Evolutionary conservation across 176 grass and related monocot genomes (phyloP).

Genomic region (Ensete glaucum): DNA sequence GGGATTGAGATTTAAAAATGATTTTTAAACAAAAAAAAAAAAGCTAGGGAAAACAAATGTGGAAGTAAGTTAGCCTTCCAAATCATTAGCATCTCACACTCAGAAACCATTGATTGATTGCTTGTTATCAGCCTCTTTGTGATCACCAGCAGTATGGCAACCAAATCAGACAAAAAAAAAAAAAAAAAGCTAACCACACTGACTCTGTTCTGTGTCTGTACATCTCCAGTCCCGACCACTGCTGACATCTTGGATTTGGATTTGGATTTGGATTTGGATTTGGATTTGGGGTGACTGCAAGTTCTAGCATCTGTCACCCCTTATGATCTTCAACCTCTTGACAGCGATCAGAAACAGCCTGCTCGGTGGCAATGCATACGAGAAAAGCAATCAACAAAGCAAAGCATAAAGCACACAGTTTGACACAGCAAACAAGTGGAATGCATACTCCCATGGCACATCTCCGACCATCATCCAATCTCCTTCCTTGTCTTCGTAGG

Average conservation of each 20-base stretch:
- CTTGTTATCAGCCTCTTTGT: not conserved
- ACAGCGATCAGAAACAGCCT: constrained; percentile 56
- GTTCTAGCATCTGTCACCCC: constrained; percentile 35
- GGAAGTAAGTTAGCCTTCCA: too few species aligned
- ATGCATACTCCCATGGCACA: constrained; percentile 59
- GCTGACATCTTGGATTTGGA: not conserved
- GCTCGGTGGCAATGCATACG: not conserved
- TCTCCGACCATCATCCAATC: constrained; percentile 84
- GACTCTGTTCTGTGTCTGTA: not conserved
- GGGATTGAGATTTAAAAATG: too few species aligned
- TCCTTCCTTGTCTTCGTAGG: constrained; percentile 54
- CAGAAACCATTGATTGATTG: not conserved
- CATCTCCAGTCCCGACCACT: not conserved
- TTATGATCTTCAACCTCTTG: constrained; percentile 54
- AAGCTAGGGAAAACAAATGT: too few species aligned
- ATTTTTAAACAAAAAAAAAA: too few species aligned
- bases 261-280: not conserved
- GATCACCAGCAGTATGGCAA: not conserved
- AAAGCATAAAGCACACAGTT: not conserved
- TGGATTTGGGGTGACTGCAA: not conserved
- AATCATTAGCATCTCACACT: too few species aligned
- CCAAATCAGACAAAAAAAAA: not conserved
- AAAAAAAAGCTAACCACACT: not conserved
- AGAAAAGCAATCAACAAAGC: not conserved
- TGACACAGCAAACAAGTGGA: not conserved